Evolutionary conservation across 805 yeast genomes (phyloP), one percentile per base, ranked within the genome.

Genomic region (Candida patagonica): DNA sequence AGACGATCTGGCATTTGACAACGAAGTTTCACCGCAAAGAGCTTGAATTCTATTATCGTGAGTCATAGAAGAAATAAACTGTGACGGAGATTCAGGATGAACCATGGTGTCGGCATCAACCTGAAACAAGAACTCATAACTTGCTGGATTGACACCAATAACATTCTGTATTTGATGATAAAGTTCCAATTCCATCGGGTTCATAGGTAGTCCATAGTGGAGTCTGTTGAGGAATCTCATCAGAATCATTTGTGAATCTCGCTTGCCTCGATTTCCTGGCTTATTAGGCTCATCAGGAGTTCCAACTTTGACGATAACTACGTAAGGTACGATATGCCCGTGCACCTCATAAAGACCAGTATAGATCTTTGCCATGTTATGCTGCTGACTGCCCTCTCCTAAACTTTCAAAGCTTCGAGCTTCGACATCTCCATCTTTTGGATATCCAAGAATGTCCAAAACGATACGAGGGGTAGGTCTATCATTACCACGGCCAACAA

Each of bases 41-140:
- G 79, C 80, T 67, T 74, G 76, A 41, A 76, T 58, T 46, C 52
- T 50, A 6, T 76, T 75, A 49, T 75, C 76, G 42, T 68, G 64
- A 25, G 74, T 68, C 72, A 75, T 65, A 45, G 73, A 70, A 2
- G 78, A 74, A 26, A 66, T 65, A 70, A 75, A 66, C 52, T 73
- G 78, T 26, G 71, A 64, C 34, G 74, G 57, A 25, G 76, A 63
- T 48, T 74, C 78, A 1, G 72, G 74, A 38, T 60, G 67, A 4
- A 74, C 76, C 53, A 63, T 68, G 1, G 80, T 74, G 56, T 75
- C 80, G n/a, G 80, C 80, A 55, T 75, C 80, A 19, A 74, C 78
- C 66, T 74, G 76, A 52, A 75, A 54, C 24, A 71, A 54, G 41
- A 62, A 65, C 51, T 73, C 79, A 50, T 75, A 75, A 47, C 66